Evolutionary conservation across 495 filamentous ascomycete genomes (phyloP).

Genomic region (Stereocaulon alpinum): DNA sequence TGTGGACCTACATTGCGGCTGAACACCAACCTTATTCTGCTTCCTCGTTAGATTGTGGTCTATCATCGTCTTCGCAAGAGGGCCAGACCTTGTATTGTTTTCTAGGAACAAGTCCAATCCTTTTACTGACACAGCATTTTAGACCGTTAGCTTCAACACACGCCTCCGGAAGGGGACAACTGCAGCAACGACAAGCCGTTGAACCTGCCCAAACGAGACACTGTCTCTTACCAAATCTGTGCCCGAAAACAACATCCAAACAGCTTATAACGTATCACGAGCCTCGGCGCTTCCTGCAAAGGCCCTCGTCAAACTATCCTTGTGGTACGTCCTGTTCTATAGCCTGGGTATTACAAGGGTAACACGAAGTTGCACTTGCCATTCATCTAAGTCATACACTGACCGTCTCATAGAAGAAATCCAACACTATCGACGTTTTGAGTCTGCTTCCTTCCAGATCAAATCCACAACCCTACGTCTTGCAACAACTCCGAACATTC

Average conservation of each 20-base stretch:
- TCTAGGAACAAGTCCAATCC: neutral
- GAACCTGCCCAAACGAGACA: neutral
- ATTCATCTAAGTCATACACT: neutral
- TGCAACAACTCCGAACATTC: neutral
- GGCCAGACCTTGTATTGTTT: neutral
- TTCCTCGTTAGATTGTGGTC: neutral
- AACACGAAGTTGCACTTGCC: neutral
- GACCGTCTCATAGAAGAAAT: neutral
- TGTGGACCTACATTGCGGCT: neutral
- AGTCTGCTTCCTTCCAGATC: neutral
- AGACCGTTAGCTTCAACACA: neutral
- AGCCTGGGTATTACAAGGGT: neutral
- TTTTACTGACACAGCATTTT: neutral
- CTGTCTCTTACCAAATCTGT: neutral
- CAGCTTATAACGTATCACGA: neutral
- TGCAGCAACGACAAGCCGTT: neutral
- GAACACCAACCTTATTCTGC: neutral
- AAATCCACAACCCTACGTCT: neutral
- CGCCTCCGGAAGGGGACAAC: neutral
- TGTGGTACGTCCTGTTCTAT: conserved; percentile 2
- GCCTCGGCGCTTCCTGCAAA: neutral
- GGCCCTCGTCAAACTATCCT: neutral
- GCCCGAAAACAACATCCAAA: neutral
- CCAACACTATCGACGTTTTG: neutral
- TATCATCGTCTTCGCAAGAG: neutral